Percentiles rank a stretch among this genome's conserved stretches.
Evolutionary conservation across 257 asterid genomes (phyloP).

Genomic region (Verbena officinalis): DNA sequence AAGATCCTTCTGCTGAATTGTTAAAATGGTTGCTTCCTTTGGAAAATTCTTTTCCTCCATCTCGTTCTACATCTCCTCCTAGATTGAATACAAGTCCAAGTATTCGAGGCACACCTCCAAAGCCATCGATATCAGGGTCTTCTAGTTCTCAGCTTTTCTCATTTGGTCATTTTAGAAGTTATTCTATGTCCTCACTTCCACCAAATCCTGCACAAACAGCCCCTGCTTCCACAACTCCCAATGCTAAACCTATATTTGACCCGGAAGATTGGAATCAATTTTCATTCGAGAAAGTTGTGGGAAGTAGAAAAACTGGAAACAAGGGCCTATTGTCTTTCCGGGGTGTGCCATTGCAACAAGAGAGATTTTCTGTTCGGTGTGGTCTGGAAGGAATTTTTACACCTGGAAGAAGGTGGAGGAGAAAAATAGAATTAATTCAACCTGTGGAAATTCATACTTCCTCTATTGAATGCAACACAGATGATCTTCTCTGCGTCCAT

Average conservation of each 20-base stretch:
- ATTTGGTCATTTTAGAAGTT: constrained; percentile 90
- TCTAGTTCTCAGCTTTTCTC: constrained; percentile 90
- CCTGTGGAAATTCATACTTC: constrained; percentile 80
- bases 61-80: constrained; percentile 76
- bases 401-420: constrained; percentile 98
- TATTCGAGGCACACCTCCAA: constrained; percentile 70
- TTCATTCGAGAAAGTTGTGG: constrained; percentile 63
- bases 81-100: constrained; percentile 63
- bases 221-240: constrained; percentile 53
- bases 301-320: constrained; percentile 54
- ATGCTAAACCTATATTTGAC: constrained; percentile 54
- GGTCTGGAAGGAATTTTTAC: constrained; percentile 95
- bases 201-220: constrained; percentile 62
- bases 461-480: constrained; percentile 89
- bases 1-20: constrained; percentile 79
- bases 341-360: constrained; percentile 90
- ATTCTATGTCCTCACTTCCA: constrained; percentile 96
- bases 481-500: constrained; percentile 91
- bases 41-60: constrained; percentile 79
- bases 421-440: constrained; percentile 88
- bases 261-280: constrained; percentile 82
- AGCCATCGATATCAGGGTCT: constrained; percentile 60
- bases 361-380: constrained; percentile 92
- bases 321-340: constrained; percentile 87
- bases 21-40: constrained; percentile 95